phyloP scores from a whole-genome alignment of 305 asterid species.

The Fraxinus floribunda region DNA sequence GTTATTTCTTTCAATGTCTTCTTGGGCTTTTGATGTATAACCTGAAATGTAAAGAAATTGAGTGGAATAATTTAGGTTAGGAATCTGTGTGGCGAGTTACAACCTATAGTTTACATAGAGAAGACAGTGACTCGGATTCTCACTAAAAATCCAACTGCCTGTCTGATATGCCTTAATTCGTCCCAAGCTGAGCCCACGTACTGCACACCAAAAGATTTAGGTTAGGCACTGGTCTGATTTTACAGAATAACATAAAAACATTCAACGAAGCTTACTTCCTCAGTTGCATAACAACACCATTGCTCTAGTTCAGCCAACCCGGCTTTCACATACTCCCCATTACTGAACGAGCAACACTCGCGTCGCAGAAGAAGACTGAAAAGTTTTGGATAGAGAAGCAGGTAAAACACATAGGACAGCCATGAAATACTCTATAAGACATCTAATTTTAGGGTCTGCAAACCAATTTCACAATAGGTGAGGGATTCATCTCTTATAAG shows the following conservation, averaged over 20 bases:
- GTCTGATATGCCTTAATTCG: conserved; percentile 96
- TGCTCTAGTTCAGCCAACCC: not conserved
- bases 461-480: not conserved
- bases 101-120: not conserved
- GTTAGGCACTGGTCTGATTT: not conserved
- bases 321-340: not conserved
- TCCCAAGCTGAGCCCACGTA: conserved; percentile 97
- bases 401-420: not conserved
- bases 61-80: conserved; percentile 8
- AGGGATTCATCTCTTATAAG: not conserved
- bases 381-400: not conserved
- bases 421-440: not conserved
- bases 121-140: conserved; percentile 26
- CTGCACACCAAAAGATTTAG: conserved; percentile 43
- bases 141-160: conserved; percentile 97
- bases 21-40: conserved; percentile 98
- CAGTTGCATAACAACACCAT: not conserved
- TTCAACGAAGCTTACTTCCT: not conserved
- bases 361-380: not conserved
- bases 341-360: not conserved
- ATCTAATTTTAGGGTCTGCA: not conserved
- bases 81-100: conserved; percentile 7
- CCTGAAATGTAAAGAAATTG: conserved; percentile 47
- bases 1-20: conserved; percentile 86
- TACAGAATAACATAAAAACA: not conserved